phyloP scores from a whole-genome alignment of 306 rosid genomes.

The Cercis canadensis region DNA sequence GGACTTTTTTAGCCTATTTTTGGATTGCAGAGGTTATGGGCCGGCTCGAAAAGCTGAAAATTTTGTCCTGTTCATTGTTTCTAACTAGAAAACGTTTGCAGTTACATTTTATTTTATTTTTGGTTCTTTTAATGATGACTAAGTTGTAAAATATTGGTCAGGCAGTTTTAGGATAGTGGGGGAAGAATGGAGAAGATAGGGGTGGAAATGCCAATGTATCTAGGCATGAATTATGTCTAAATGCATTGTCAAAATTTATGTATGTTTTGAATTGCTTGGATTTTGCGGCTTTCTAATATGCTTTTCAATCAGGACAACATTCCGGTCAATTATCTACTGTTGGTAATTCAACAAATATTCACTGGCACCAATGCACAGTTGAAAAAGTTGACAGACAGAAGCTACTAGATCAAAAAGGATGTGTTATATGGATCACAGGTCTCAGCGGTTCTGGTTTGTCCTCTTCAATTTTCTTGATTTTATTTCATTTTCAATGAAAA shows the following conservation, averaged over 20 bases:
- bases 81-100: no score
- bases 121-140: no score
- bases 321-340: slow-evolving; percentile 46
- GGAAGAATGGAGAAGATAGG: no score
- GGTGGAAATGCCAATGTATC: no score
- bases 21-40: not conserved
- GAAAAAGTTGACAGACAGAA: slow-evolving; percentile 58
- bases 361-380: slow-evolving; percentile 71
- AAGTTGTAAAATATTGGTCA: no score
- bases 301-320: slow-evolving; percentile 51
- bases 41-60: not conserved
- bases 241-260: not conserved
- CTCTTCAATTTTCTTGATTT: slow-evolving; percentile 5
- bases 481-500: not conserved
- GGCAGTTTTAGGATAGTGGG: no score
- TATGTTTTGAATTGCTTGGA: slow-evolving; percentile 1
- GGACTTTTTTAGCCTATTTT: not conserved
- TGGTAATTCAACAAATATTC: slow-evolving; percentile 71
- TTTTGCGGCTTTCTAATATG: slow-evolving; percentile 19
- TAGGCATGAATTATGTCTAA: not conserved
- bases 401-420: slow-evolving; percentile 70
- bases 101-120: no score
- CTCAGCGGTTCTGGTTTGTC: slow-evolving; percentile 78
- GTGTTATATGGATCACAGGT: slow-evolving; percentile 82
- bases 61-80: not conserved